A percentile compares a stretch with the other conserved stretches of the same genome.
These are phyloP conservation scores for Polygonum maritimum DNA, from an alignment of 148 eudicot genomes.

Conservation along the genomic window DNA sequence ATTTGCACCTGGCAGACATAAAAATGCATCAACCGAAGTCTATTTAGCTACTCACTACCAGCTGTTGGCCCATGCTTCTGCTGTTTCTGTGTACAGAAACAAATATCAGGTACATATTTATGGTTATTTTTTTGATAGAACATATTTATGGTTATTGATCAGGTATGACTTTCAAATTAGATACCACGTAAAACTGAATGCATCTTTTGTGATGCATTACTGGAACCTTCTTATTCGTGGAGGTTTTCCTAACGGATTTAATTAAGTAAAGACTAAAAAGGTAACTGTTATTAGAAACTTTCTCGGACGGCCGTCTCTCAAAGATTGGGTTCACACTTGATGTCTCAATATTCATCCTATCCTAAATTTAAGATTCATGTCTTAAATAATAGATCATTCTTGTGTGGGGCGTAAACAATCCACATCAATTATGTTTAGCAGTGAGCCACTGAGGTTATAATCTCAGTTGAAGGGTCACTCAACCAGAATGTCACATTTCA, in stretches of 20 bases:
- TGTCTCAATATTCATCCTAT: neutral
- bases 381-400: neutral
- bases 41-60: conserved; percentile 70
- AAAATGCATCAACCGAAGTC: conserved; percentile 40
- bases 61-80: conserved; percentile 72
- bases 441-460: neutral
- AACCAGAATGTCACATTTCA: neutral
- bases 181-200: neutral
- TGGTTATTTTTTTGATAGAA: too few relatives aligned
- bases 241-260: too few relatives aligned
- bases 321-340: neutral
- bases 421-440: neutral
- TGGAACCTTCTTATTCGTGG: neutral
- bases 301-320: neutral
- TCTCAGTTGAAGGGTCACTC: neutral
- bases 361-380: neutral
- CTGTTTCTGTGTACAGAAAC: conserved; percentile 47
- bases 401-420: neutral
- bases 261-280: too few relatives aligned
- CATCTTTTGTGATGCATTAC: neutral
- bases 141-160: conserved; percentile 11
- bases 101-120: conserved; percentile 50
- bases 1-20: conserved; percentile 74
- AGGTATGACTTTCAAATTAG: neutral
- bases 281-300: too few relatives aligned